Evolutionary conservation across 2,329 filamentous ascomycete genomes (phyloP).

Genomic region (Aspergillus sp.): DNA sequence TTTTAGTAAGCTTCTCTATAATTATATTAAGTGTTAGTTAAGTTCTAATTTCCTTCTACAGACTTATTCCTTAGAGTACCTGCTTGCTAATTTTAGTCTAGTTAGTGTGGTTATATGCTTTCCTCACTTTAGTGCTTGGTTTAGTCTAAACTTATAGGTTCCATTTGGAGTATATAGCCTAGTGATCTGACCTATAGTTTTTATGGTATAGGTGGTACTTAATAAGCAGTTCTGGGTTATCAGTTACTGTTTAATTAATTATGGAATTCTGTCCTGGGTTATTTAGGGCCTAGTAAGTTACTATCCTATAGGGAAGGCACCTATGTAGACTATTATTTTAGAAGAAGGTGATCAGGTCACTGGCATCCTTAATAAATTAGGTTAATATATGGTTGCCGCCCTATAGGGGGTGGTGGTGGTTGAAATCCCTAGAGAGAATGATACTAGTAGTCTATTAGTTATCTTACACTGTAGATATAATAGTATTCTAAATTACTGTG

Average conservation of each 20-base stretch:
- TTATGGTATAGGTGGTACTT: slow-evolving; percentile 19
- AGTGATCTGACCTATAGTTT: slow-evolving; percentile 18
- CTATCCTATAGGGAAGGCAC: slow-evolving; percentile 7
- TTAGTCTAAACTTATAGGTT: slow-evolving; percentile 3
- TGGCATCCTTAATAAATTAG: slow-evolving; percentile 4
- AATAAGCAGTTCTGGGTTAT: slow-evolving; percentile 8
- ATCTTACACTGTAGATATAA: neutral
- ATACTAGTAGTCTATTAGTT: slow-evolving; percentile 1
- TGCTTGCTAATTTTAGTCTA: slow-evolving; percentile 8
- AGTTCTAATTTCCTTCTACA: slow-evolving; percentile 2
- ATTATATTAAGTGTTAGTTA: slow-evolving; percentile 4
- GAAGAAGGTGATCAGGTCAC: slow-evolving; percentile 7
- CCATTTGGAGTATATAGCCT: slow-evolving; percentile 16
- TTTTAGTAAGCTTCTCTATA: slow-evolving; percentile 2
- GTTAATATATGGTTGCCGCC: slow-evolving; percentile 3
- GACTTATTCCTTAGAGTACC: too few relatives aligned
- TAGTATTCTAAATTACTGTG: slow-evolving; percentile 2
- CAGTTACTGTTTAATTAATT: slow-evolving; percentile 12
- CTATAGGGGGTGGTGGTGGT: slow-evolving; percentile 9
- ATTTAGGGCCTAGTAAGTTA: slow-evolving; percentile 5
- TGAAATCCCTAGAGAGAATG: slow-evolving; percentile 12
- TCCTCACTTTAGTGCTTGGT: slow-evolving; percentile 3
- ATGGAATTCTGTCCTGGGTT: slow-evolving; percentile 7
- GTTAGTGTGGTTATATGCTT: slow-evolving; percentile 8
- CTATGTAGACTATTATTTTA: slow-evolving; percentile 3